Conservation (phyloP, 2,329 filamentous ascomycete species). For the Helicocarpus griseus region DNA sequence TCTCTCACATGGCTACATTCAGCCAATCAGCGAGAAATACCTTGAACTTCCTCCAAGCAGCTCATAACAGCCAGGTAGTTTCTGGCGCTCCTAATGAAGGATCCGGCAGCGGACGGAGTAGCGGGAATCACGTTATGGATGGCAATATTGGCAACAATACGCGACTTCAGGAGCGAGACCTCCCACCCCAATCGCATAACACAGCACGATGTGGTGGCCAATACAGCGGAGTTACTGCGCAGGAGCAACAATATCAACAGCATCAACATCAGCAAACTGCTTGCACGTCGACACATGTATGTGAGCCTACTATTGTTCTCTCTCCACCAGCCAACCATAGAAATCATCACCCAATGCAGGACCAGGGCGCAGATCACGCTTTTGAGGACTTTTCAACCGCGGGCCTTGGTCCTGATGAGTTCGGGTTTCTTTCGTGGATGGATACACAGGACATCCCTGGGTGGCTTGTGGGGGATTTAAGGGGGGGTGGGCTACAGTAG, state of each 20-base stretch:
- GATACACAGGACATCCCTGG: background rate
- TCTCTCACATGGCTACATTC: slow-evolving; percentile 20
- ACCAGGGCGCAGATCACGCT: background rate
- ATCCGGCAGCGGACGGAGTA: too few relatives aligned
- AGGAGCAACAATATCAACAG: too few relatives aligned
- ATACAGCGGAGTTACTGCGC: too few relatives aligned
- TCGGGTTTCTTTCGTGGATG: background rate
- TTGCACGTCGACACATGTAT: background rate
- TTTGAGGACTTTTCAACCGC: too few relatives aligned
- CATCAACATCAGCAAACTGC: background rate
- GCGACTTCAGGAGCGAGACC: too few relatives aligned
- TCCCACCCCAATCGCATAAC: too few relatives aligned
- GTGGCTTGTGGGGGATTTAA: background rate
- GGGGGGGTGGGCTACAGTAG: background rate
- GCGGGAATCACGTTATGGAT: too few relatives aligned
- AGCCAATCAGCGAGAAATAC: slow-evolving; percentile 22
- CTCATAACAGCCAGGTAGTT: background rate
- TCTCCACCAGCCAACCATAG: background rate
- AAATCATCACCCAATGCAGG: background rate
- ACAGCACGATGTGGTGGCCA: too few relatives aligned
- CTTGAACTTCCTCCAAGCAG: slow-evolving; percentile 19
- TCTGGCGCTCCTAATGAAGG: too few relatives aligned
- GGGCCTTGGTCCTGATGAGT: background rate
- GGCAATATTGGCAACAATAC: too few relatives aligned
- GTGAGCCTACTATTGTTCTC: background rate